A percentile compares a stretch with the other conserved stretches of the same genome.
Conservation (phyloP, 208 protist species). For the Wallacemonas sp. region DNA sequence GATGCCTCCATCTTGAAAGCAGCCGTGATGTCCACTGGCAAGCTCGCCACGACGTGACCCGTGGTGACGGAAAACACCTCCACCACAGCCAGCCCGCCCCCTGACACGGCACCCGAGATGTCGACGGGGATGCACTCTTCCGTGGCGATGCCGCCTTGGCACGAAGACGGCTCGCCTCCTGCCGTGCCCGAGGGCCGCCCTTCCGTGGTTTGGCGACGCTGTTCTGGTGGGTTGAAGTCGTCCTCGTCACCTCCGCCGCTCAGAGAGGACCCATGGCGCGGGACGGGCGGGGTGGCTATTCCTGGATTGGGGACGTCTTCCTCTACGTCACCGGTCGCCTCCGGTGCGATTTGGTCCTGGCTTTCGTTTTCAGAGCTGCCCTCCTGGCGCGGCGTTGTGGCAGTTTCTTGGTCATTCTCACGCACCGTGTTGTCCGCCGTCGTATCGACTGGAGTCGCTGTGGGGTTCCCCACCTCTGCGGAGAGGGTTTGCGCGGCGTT, state of each 20-base stretch:
- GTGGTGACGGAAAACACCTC: constrained; percentile 24
- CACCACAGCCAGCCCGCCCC: constrained; percentile 21
- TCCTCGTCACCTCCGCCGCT: constrained; percentile 13
- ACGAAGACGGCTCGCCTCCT: neutral
- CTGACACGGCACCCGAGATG: constrained; percentile 16
- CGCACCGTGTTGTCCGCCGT: too few species aligned
- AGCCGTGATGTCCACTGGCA: constrained; percentile 19
- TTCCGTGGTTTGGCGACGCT: neutral
- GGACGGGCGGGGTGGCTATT: neutral
- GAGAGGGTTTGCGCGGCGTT: too few species aligned
- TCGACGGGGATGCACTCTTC: constrained; percentile 29
- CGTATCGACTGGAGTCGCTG: too few species aligned
- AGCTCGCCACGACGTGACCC: constrained; percentile 19
- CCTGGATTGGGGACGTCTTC: neutral
- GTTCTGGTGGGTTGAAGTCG: constrained; percentile 11
- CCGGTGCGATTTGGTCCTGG: too few species aligned
- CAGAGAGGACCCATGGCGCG: neutral
- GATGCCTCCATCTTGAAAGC: constrained; percentile 7
- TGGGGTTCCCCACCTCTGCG: too few species aligned
- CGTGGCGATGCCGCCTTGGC: constrained; percentile 4
- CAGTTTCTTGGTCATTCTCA: too few species aligned
- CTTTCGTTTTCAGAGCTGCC: too few species aligned
- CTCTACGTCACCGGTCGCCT: too few species aligned
- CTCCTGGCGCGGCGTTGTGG: too few species aligned
- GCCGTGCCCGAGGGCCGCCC: neutral